A percentile compares a stretch with the other conserved stretches of the same genome.
Evolutionary conservation across 2,329 filamentous ascomycete species (phyloP).

Genomic region (Claviceps paspali): DNA sequence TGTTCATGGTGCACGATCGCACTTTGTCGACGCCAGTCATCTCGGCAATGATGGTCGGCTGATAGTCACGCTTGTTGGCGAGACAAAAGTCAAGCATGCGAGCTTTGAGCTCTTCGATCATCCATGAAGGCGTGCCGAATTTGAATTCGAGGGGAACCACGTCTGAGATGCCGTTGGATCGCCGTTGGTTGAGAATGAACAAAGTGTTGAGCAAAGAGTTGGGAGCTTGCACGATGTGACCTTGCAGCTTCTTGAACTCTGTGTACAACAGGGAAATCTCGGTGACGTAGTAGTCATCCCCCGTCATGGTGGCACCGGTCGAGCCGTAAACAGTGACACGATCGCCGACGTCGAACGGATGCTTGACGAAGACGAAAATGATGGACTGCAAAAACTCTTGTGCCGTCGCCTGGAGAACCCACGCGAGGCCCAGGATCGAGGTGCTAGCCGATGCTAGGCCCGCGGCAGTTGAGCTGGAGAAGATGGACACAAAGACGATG

Average conservation of each 20-base stretch:
- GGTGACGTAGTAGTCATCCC: slow-evolving; percentile 93
- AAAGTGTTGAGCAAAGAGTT: slow-evolving; percentile 87
- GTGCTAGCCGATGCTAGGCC: slow-evolving; percentile 84
- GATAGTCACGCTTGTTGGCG: slow-evolving; percentile 78
- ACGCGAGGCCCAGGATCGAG: slow-evolving; percentile 74
- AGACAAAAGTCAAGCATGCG: slow-evolving; percentile 72
- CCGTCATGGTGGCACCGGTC: slow-evolving; percentile 59
- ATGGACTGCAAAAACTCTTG: slow-evolving; percentile 90
- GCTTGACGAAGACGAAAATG: slow-evolving; percentile 93
- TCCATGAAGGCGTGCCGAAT: slow-evolving; percentile 69
- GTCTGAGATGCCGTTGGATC: slow-evolving; percentile 77
- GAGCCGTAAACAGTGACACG: slow-evolving; percentile 85
- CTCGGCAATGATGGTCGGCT: slow-evolving; percentile 74
- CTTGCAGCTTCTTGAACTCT: slow-evolving; percentile 98
- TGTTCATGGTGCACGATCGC: slow-evolving; percentile 73
- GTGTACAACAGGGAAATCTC: slow-evolving; percentile 88
- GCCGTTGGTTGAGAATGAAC: slow-evolving; percentile 89
- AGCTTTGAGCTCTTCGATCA: slow-evolving; percentile 69
- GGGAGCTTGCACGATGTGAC: slow-evolving; percentile 86
- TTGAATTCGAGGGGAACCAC: slow-evolving; percentile 72
- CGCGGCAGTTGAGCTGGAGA: slow-evolving; percentile 79
- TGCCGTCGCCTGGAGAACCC: slow-evolving; percentile 83
- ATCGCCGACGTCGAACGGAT: slow-evolving; percentile 92
- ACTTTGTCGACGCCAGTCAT: slow-evolving; percentile 66
- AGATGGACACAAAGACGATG: slow-evolving; percentile 76